phyloP scores from a whole-genome alignment of 2,329 filamentous ascomycete species.

The Exophiala aquamarina region DNA sequence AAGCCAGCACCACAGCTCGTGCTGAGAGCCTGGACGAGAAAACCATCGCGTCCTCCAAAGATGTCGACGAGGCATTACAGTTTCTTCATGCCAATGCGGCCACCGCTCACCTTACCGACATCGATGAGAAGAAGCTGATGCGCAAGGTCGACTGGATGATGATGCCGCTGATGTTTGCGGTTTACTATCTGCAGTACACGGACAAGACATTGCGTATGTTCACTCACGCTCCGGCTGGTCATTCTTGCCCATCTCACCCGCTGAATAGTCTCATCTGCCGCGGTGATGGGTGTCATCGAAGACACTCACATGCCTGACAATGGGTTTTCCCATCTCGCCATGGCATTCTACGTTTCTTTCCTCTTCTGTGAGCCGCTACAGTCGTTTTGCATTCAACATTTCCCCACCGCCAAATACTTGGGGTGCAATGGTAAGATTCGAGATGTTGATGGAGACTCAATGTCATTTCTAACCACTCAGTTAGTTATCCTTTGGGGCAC shows the following conservation, averaged over 20 bases:
- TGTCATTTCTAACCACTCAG: too few relatives aligned
- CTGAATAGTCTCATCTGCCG: slow-evolving; percentile 44
- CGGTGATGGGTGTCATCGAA: slow-evolving; percentile 60
- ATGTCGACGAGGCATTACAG: slow-evolving; percentile 38
- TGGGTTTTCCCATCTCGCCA: slow-evolving; percentile 60
- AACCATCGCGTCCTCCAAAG: slow-evolving; percentile 7
- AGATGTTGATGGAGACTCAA: too few relatives aligned
- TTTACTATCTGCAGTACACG: slow-evolving; percentile 53
- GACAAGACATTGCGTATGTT: slow-evolving; percentile 57
- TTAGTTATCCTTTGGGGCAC: too few relatives aligned
- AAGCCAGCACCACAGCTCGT: slow-evolving; percentile 1
- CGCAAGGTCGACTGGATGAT: slow-evolving; percentile 43
- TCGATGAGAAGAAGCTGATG: slow-evolving; percentile 31
- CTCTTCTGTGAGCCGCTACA: slow-evolving; percentile 60
- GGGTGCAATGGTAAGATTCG: slow-evolving; percentile 19
- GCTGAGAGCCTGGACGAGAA: slow-evolving; percentile 10
- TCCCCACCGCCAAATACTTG: slow-evolving; percentile 56
- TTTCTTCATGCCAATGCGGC: slow-evolving; percentile 35
- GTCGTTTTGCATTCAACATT: slow-evolving; percentile 54
- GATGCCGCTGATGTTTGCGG: slow-evolving; percentile 53
- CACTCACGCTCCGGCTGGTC: slow-evolving; percentile 51
- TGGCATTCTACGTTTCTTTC: slow-evolving; percentile 60
- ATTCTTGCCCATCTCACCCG: slow-evolving; percentile 40
- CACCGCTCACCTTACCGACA: slow-evolving; percentile 31
- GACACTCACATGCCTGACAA: slow-evolving; percentile 57